A percentile compares a stretch with the other conserved stretches of the same genome.
Conservation (phyloP, 208 protist species). For the Histomonas meleagridis region DNA sequence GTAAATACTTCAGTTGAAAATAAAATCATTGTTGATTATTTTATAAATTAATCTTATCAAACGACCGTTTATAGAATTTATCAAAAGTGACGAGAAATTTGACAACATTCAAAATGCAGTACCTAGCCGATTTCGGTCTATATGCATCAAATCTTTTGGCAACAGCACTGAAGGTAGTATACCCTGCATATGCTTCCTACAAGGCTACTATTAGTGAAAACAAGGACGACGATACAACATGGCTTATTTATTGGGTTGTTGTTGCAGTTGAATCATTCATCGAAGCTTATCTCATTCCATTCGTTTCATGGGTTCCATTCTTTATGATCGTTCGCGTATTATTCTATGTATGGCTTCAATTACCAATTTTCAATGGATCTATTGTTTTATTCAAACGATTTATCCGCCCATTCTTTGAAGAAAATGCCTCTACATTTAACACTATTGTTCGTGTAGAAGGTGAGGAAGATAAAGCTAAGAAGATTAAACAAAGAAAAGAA, state of each 20-base stretch:
- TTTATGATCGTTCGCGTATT: slow-evolving; percentile 11
- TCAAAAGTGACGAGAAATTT: too few species aligned
- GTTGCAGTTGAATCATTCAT: neutral
- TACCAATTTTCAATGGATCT: slow-evolving; percentile 13
- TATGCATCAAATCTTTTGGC: neutral
- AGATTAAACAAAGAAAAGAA: too few species aligned
- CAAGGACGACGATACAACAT: neutral
- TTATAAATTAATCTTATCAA: too few species aligned
- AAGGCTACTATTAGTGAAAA: neutral
- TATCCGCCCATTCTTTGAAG: neutral
- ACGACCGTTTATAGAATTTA: too few species aligned
- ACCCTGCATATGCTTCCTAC: neutral
- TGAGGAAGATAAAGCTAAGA: too few species aligned
- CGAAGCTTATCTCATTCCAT: neutral
- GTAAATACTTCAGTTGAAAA: too few species aligned
- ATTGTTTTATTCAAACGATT: neutral
- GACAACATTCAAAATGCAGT: slow-evolving; percentile 35
- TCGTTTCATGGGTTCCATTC: slow-evolving; percentile 6
- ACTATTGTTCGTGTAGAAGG: too few species aligned
- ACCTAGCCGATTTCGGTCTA: neutral
- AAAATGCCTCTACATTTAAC: too few species aligned
- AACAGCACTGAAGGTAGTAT: neutral
- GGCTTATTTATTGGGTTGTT: slow-evolving; percentile 32
- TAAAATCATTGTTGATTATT: too few species aligned
- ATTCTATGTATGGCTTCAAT: neutral